Percentiles rank a stretch among this genome's conserved stretches.
Evolutionary conservation across 495 filamentous ascomycete genomes (phyloP).

Genomic region (Hypoxylon rickii): DNA sequence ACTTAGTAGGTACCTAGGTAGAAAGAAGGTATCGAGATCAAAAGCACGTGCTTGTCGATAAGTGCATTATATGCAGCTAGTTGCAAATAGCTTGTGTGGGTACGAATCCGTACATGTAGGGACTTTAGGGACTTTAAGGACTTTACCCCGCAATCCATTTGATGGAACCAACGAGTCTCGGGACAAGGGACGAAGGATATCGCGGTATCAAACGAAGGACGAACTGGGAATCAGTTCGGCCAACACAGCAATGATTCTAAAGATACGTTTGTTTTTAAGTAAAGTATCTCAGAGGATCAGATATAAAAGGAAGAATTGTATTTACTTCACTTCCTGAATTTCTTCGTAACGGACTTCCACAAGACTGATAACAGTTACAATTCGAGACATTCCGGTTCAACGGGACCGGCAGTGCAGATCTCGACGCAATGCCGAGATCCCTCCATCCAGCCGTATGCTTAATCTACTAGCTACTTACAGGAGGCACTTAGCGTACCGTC

Average conservation of each 20-base stretch:
- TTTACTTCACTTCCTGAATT: neutral
- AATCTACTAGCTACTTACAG: too few species aligned
- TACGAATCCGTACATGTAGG: slow-evolving; percentile 29
- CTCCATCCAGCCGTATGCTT: slow-evolving; percentile 15
- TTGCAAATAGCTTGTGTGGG: neutral
- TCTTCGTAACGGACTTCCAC: slow-evolving; percentile 23
- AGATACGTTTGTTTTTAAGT: too few species aligned
- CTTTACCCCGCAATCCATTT: slow-evolving; percentile 29
- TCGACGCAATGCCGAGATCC: slow-evolving; percentile 27
- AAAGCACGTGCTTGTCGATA: slow-evolving; percentile 34
- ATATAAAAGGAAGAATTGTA: neutral
- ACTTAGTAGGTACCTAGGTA: too few species aligned
- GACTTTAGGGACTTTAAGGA: too few species aligned
- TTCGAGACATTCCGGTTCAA: slow-evolving; percentile 24
- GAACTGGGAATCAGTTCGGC: neutral
- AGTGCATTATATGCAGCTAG: neutral
- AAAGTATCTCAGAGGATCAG: too few species aligned
- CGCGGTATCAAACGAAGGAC: slow-evolving; percentile 14
- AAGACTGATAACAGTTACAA: slow-evolving; percentile 7
- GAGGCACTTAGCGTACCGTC: neutral
- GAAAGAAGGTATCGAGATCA: neutral
- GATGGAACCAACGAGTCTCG: slow-evolving; percentile 14
- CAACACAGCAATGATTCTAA: too few species aligned
- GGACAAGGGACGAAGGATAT: slow-evolving; percentile 32
- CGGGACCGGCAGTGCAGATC: slow-evolving; percentile 16